Evolutionary conservation across 352 stramenopile species (phyloP), one percentile per base, ranked within the genome.

Genomic region (Phytophthora podocarpi): DNA sequence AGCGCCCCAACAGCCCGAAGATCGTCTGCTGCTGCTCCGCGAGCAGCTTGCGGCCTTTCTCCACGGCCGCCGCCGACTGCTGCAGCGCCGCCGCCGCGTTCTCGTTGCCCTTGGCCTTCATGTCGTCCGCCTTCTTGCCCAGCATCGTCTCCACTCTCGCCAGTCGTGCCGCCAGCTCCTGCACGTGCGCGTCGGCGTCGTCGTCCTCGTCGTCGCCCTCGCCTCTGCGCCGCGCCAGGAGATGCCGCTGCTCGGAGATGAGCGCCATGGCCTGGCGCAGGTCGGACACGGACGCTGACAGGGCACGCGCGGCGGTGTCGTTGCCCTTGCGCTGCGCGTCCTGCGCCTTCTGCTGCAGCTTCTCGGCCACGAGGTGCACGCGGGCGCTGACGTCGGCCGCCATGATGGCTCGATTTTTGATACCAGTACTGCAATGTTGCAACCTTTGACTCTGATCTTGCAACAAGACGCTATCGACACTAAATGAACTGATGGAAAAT

Each of bases 101-200:
- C 18, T 83, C 76, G 54, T 91, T 93, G 23, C 80, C 76, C 52
- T 91, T 93, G 13, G 42, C 34, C 53, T 72, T 73, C 81, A 93
- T 90, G 53, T 93, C 84, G n/a, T 87, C 76, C 60, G 81, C 78
- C 66, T 93, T 93, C 54, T 89, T 89, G 24, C 42, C 59, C 43
- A 93, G 58, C 73, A 90, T 83, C 28, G 55, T 51, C 50, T 84
- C 75, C 20, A 93, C 84, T 28, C 59, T 49, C 20, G 50, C 26
- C 9, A 92, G 65, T 2, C 67, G 68, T 35, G 46, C 18, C 12
- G 69, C 42, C 4, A 90, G 50, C 51, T 87, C 74, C 36, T 81
- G 64, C 24, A 67, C 58, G 34, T 40, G 55, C 20, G 36, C 56
- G 20, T 74, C 68, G 5, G 39, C 51, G 20, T 66, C 65, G 45